Evolutionary conservation across 2,329 filamentous ascomycete species (phyloP).

Genomic region (Bipolaris victoriae): DNA sequence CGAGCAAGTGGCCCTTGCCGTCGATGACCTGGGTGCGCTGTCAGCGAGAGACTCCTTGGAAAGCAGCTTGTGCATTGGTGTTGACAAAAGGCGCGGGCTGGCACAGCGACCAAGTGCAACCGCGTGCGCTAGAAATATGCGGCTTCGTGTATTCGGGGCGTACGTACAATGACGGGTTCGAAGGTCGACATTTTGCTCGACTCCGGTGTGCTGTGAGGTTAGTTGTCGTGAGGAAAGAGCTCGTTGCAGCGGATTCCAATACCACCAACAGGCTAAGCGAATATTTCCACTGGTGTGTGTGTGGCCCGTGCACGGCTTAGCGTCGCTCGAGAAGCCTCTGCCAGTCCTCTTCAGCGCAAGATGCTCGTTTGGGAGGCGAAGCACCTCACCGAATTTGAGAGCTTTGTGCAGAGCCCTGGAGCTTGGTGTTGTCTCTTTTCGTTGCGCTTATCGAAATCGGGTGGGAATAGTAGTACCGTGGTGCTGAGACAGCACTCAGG

Average conservation of each 20-base stretch:
- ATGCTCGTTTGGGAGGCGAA: not conserved
- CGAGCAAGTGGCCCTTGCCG: conserved; percentile 99
- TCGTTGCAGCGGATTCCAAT: conserved; percentile 22
- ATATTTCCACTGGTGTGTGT: conserved; percentile 12
- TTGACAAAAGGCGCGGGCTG: conserved; percentile 13
- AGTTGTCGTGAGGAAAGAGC: conserved; percentile 30
- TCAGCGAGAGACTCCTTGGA: conserved; percentile 35
- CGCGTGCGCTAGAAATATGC: conserved; percentile 11
- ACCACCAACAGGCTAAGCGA: conserved; percentile 13
- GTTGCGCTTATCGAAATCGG: not conserved
- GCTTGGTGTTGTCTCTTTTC: not conserved
- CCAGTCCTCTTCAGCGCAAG: not conserved
- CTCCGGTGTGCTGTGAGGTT: conserved; percentile 43
- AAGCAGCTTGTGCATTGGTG: conserved; percentile 4
- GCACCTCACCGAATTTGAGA: not conserved
- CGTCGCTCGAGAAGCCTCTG: conserved; percentile 7
- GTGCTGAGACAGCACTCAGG: not conserved
- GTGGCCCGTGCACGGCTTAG: conserved; percentile 14
- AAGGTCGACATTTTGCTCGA: conserved; percentile 67
- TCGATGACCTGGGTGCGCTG: conserved; percentile 73
- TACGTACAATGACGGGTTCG: conserved; percentile 69
- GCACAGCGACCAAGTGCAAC: conserved; percentile 18
- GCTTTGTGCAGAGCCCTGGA: not conserved
- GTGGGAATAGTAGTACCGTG: not conserved
- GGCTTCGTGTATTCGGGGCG: conserved; percentile 24